Evolutionary conservation across 441 rosid species (phyloP).

Genomic region (Corymbia citriodora): DNA sequence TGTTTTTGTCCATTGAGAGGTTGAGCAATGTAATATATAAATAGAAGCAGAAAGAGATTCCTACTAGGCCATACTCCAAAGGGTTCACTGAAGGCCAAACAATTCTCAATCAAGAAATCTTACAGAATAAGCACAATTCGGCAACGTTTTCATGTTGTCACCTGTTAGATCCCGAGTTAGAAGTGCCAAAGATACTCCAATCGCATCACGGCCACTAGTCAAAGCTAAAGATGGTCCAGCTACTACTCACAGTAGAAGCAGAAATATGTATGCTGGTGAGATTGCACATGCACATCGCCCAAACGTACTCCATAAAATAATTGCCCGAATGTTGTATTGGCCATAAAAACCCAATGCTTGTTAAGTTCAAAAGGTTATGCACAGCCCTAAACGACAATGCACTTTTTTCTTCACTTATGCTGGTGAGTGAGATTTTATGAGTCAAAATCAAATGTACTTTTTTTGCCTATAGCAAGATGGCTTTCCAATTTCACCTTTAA

Average conservation of each 20-base stretch:
- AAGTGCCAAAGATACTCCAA: not conserved
- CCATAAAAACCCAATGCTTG: not conserved
- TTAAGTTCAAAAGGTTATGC: not conserved
- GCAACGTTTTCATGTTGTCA: not conserved
- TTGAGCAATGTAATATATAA: not conserved
- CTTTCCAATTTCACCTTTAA: slow-evolving; percentile 49
- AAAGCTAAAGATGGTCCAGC: not conserved
- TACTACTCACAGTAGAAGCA: not conserved
- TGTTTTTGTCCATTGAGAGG: not conserved
- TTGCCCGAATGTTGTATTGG: not conserved
- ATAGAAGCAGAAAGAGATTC: not conserved
- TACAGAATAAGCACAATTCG: not conserved
- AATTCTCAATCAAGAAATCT: not conserved
- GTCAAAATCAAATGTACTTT: not conserved
- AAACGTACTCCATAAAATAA: not conserved
- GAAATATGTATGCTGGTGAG: not conserved
- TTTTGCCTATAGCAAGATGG: slow-evolving; percentile 65
- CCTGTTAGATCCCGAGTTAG: not conserved
- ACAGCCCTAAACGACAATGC: not conserved
- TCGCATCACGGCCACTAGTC: not conserved
- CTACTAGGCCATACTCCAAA: not conserved
- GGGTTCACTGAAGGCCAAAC: not conserved
- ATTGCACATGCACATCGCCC: not conserved
- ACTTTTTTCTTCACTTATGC: too few species aligned
- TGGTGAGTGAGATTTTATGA: slow-evolving; percentile 19